phyloP scores from a whole-genome alignment of 805 yeast species.

The Cyberlindnera maclurae region DNA sequence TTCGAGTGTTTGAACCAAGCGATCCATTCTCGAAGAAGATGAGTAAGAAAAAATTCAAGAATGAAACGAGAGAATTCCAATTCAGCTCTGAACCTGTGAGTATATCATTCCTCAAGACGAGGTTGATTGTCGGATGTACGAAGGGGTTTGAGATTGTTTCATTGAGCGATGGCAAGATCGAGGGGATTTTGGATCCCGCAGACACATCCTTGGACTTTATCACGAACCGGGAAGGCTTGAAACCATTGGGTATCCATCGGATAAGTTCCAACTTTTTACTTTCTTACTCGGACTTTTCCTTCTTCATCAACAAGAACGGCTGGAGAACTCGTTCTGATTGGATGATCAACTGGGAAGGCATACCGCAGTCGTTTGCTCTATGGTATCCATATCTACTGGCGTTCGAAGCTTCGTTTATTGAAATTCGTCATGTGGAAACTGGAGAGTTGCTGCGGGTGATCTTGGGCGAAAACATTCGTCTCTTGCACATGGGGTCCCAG shows the following conservation, averaged over 20 bases:
- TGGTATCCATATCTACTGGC: conserved; percentile 92
- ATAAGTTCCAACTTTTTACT: conserved; percentile 83
- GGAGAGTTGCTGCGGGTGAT: conserved; percentile 84
- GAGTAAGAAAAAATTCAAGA: conserved; percentile 65
- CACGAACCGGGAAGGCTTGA: conserved; percentile 69
- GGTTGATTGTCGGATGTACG: conserved; percentile 90
- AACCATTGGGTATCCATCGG: conserved; percentile 88
- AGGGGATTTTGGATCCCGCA: conserved; percentile 92
- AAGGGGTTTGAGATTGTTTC: conserved; percentile 95
- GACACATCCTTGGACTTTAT: conserved; percentile 96
- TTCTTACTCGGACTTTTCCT: conserved; percentile 88
- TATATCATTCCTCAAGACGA: conserved; percentile 81
- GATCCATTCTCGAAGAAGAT: conserved; percentile 57
- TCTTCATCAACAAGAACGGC: conserved; percentile 89
- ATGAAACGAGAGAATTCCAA: conserved; percentile 64
- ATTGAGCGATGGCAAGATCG: conserved; percentile 75
- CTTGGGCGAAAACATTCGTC: conserved; percentile 84
- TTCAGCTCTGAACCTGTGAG: conserved; percentile 89
- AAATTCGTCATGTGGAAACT: conserved; percentile 83
- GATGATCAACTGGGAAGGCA: conserved; percentile 96
- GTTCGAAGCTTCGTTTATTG: conserved; percentile 85
- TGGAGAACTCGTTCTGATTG: conserved; percentile 94
- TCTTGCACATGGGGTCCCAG: conserved; percentile 83
- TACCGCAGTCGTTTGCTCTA: conserved; percentile 84
- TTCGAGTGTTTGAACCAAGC: conserved; percentile 82